A percentile compares a stretch with the other conserved stretches of the same genome.
Conservation (phyloP, 495 filamentous ascomycete species). For the Xylaria bambusicola region DNA sequence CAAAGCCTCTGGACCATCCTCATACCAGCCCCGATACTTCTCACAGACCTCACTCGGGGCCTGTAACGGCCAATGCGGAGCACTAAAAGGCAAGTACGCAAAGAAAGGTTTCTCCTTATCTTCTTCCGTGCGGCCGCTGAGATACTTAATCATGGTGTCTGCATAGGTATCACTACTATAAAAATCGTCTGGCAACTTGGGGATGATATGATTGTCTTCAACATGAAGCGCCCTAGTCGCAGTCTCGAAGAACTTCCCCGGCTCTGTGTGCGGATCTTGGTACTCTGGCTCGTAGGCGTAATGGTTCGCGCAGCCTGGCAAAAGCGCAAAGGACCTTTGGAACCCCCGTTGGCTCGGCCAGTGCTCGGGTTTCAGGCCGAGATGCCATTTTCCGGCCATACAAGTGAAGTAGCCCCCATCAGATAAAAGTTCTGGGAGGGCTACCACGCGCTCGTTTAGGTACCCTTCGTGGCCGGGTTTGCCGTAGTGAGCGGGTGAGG, state of each 20-base stretch:
- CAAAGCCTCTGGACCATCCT: constrained; percentile 55
- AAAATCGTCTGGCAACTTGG: constrained; percentile 54
- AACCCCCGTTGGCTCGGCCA: constrained; percentile 41
- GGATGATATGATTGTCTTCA: constrained; percentile 46
- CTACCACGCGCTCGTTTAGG: constrained; percentile 59
- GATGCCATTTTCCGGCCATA: constrained; percentile 62
- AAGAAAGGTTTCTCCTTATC: constrained; percentile 56
- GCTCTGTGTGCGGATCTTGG: constrained; percentile 30
- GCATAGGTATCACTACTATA: constrained; percentile 55
- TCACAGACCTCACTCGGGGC: constrained; percentile 50
- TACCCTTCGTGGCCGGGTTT: constrained; percentile 65
- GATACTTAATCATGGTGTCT: constrained; percentile 52
- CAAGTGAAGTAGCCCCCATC: constrained; percentile 61
- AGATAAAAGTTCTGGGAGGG: constrained; percentile 58
- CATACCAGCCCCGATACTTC: constrained; percentile 55
- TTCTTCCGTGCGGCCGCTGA: constrained; percentile 50
- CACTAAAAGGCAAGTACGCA: constrained; percentile 57
- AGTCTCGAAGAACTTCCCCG: constrained; percentile 13
- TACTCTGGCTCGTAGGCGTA: constrained; percentile 44
- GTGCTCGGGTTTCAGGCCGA: constrained; percentile 38
- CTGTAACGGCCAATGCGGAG: constrained; percentile 62
- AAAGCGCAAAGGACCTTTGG: constrained; percentile 34
- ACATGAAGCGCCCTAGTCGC: constrained; percentile 50
- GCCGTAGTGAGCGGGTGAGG: constrained; percentile 16
- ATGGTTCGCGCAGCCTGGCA: constrained; percentile 50